Percentiles rank a stretch among this genome's conserved stretches.
Conservation (phyloP, 345 rosid species). For the Abelmoschus esculentus region DNA sequence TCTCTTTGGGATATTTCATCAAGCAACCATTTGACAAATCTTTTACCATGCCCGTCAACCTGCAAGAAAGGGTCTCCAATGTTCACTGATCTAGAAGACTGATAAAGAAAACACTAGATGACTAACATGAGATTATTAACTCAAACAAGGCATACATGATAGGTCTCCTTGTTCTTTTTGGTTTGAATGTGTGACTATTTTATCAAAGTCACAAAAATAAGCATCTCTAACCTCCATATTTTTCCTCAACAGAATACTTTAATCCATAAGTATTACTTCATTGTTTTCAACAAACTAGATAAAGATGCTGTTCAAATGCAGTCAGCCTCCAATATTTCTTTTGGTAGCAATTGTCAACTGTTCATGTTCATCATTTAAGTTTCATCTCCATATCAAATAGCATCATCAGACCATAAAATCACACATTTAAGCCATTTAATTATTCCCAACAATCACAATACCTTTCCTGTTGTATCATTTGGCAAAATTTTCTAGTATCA, state of each 20-base stretch:
- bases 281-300: not conserved
- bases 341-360: not conserved
- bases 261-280: not conserved
- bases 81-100: not conserved
- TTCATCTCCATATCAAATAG: not conserved
- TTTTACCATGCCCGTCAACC: conserved; percentile 32
- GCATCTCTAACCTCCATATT: not conserved
- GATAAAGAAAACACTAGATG: conserved; percentile 9
- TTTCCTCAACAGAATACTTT: not conserved
- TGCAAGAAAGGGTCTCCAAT: conserved; percentile 4
- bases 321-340: not conserved
- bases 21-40: conserved; percentile 51
- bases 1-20: conserved; percentile 53
- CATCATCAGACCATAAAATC: not conserved
- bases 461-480: not conserved
- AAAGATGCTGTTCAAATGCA: not conserved
- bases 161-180: not conserved
- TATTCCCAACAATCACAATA: not conserved
- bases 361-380: not conserved
- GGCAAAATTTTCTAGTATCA: not conserved
- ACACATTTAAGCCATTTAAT: not conserved
- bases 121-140: not conserved
- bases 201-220: not conserved
- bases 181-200: not conserved
- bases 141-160: not conserved